These are phyloP conservation scores for Exophiala calicioides DNA, from an alignment of 2,329 filamentous ascomycete genomes.

Conservation along the genomic window DNA sequence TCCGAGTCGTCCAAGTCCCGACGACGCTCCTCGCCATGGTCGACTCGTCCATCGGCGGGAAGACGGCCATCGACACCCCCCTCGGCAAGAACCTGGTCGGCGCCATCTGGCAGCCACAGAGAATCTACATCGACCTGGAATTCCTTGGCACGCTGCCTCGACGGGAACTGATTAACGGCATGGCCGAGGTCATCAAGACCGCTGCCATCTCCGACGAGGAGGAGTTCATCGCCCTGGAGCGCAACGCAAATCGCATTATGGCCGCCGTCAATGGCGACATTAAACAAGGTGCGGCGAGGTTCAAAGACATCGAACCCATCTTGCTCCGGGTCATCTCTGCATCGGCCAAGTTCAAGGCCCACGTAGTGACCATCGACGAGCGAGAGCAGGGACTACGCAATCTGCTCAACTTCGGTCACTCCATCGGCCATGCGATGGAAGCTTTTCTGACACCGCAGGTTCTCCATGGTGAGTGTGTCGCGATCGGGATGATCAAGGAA, in stretches of 20 bases:
- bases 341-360: slow-evolving; percentile 89
- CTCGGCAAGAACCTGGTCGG: slow-evolving; percentile 95
- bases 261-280: slow-evolving; percentile 66
- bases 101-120: slow-evolving; percentile 92
- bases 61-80: slow-evolving; percentile 96
- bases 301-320: slow-evolving; percentile 69
- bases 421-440: slow-evolving; percentile 95
- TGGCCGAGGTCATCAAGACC: slow-evolving; percentile 98
- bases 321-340: slow-evolving; percentile 81
- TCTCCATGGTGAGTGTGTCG: slow-evolving; percentile 91
- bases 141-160: slow-evolving; percentile 89
- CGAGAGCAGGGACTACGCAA: slow-evolving; percentile 92
- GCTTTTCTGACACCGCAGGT: slow-evolving; percentile 94
- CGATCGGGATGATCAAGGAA: slow-evolving; percentile 98
- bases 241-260: slow-evolving; percentile 76
- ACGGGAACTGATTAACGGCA: slow-evolving; percentile 95
- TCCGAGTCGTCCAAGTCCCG: slow-evolving; percentile 94
- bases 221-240: slow-evolving; percentile 82
- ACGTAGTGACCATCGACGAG: slow-evolving; percentile 92
- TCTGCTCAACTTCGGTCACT: slow-evolving; percentile 95
- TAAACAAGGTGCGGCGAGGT: slow-evolving; percentile 58
- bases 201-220: slow-evolving; percentile 91
- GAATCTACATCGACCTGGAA: slow-evolving; percentile 89
- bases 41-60: slow-evolving; percentile 96
- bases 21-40: slow-evolving; percentile 96